phyloP scores from a whole-genome alignment of 1,284 basidiomycete species.

The Amylostereum areolatum region DNA sequence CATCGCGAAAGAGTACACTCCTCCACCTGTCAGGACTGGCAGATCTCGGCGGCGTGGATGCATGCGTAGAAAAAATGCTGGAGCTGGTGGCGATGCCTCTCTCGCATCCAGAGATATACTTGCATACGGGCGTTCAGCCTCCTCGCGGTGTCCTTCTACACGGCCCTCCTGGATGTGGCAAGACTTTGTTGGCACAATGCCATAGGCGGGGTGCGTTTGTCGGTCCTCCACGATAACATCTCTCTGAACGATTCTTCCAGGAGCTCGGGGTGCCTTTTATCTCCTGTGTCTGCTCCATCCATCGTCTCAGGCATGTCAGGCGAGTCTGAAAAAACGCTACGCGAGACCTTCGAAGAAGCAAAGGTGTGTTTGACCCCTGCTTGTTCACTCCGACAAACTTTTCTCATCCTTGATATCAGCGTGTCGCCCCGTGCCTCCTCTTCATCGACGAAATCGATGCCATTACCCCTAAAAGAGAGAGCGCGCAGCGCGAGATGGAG shows the following conservation, averaged over 20 bases:
- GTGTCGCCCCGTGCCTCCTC: constrained; percentile 82
- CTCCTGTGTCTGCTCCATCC: constrained; percentile 86
- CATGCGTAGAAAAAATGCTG: constrained; percentile 87
- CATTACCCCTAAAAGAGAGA: constrained; percentile 96
- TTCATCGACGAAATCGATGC: constrained; percentile 99
- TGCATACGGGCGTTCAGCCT: constrained; percentile 88
- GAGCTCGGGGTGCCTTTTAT: constrained; percentile 92
- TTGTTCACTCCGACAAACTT: not conserved
- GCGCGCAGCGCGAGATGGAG: constrained; percentile 97
- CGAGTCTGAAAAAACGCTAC: constrained; percentile 92
- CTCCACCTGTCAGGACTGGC: constrained; percentile 73
- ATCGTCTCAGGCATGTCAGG: constrained; percentile 98
- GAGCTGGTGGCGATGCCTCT: constrained; percentile 95
- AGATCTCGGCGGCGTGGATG: constrained; percentile 84
- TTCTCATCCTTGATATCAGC: constrained; percentile 36
- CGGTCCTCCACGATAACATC: not conserved
- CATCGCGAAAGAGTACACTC: constrained; percentile 52
- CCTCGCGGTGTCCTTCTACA: constrained; percentile 93
- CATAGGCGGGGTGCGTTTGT: constrained; percentile 78
- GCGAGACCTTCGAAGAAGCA: constrained; percentile 96
- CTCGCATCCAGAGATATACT: constrained; percentile 92
- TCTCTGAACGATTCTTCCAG: constrained; percentile 32
- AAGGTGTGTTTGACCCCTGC: constrained; percentile 46
- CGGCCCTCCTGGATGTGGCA: constrained; percentile 96
- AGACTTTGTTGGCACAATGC: constrained; percentile 90